Percentiles rank a stretch among this genome's conserved stretches.
Evolutionary conservation across 1,139 yeast species (phyloP).

Genomic region (Suhomyces bokatorum): DNA sequence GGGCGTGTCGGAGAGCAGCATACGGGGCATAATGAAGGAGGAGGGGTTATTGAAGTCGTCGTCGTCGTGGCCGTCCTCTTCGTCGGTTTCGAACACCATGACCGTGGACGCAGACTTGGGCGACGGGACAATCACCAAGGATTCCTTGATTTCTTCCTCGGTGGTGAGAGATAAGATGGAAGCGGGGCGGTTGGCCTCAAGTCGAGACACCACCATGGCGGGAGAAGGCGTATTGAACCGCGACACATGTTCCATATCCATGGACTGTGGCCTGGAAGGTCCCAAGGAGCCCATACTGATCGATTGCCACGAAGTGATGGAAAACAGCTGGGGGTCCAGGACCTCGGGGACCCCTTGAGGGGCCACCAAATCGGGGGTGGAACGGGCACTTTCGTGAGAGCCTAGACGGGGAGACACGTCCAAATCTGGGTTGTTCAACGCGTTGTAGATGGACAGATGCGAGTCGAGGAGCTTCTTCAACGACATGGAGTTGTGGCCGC

Average conservation of each 20-base stretch:
- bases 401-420: constrained; percentile 24
- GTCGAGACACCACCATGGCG: background rate
- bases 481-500: background rate
- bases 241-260: background rate
- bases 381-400: constrained; percentile 5
- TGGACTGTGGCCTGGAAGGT: constrained; percentile 2
- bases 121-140: constrained; percentile 19
- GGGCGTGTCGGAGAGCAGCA: constrained; percentile 18
- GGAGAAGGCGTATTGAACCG: constrained; percentile 3
- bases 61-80: constrained; percentile 36
- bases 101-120: constrained; percentile 19
- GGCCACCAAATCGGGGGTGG: constrained; percentile 14
- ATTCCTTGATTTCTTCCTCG: constrained; percentile 27
- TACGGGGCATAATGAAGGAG: constrained; percentile 43
- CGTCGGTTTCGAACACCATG: constrained; percentile 47
- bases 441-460: constrained; percentile 43
- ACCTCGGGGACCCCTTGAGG: too few species aligned
- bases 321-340: constrained; percentile 16
- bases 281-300: constrained; percentile 14
- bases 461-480: constrained; percentile 30
- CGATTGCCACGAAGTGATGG: constrained; percentile 24
- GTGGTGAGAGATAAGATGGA: constrained; percentile 28
- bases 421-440: constrained; percentile 45
- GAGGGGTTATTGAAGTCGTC: constrained; percentile 20
- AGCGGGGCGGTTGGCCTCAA: constrained; percentile 16